Base-by-base conservation (phyloP, 2,329 filamentous ascomycete species). In the Fusarium palustre region DNA sequence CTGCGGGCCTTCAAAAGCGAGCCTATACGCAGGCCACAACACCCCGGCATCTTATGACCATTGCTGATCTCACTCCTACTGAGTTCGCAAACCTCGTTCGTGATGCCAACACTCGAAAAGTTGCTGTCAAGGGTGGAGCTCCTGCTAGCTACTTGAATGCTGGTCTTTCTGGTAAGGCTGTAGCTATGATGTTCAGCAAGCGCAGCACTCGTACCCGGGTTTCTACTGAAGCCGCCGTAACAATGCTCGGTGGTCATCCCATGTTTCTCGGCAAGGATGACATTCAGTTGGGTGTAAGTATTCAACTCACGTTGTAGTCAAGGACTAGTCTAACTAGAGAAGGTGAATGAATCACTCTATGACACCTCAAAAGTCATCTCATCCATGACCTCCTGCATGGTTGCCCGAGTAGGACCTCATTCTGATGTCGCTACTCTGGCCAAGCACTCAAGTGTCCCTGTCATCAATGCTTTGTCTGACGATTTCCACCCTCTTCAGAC, bases 141-240 rank as follows among this genome's bases (percentile, higher is more conserved):
- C 66, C 74, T 20, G 88, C 91, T 5, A 78, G 82, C 52, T 82
- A 84, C 43, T 82, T 97, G 56, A 82, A 86, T 55, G 85, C 86
- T 41, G 83, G 87, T 13, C 82, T 99, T 67, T 81, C 87, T 1
- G 92, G 93, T 54, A 89, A 93, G 80, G 94, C 94, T 0, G 88
- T 99, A 33, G 95, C 96, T 71, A 91, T 99, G 90, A 93, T 97
- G 86, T 99, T 99, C 85, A 97, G 87, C 86, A 99, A 99, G 83
- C 90, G 94, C 72, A 97, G 92, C 75, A 99, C 96, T 15, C 89
- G 96, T 64, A 99, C 96, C 15, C 90, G 96, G 66, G 91, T 99
- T 33, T 97, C 94, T 3, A 97, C 94, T 3, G 96, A 99, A 83
- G 91, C 91, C 10, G 96, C 96, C 15, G 90, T 97, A 38, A 88